Conservation (phyloP, 2,329 filamentous ascomycete species). For the Pseudogymnoascus sp. region DNA sequence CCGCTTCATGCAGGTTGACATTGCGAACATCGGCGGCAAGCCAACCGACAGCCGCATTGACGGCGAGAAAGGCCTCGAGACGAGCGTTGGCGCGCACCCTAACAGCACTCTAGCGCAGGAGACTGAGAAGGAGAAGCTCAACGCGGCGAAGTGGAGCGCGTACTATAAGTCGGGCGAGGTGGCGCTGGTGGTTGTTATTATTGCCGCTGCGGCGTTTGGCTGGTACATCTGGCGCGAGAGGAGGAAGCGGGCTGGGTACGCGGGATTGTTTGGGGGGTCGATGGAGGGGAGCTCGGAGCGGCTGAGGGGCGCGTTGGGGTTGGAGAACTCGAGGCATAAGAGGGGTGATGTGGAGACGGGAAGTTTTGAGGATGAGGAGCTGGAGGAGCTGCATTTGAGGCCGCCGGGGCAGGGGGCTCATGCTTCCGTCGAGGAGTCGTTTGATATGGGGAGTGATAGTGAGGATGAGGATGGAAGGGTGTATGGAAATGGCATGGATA, state of each 20-base stretch:
- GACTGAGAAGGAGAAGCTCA: conserved; percentile 53
- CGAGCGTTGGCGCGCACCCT: conserved; percentile 58
- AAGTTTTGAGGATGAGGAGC: conserved; percentile 58
- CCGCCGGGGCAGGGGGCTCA: conserved; percentile 29
- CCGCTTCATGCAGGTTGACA: conserved; percentile 89
- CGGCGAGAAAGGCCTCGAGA: conserved; percentile 59
- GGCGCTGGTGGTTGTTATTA: conserved; percentile 58
- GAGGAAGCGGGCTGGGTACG: conserved; percentile 48
- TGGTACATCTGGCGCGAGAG: conserved; percentile 58
- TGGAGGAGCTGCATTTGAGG: conserved; percentile 49
- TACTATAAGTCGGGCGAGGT: conserved; percentile 67
- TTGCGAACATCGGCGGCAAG: conserved; percentile 72
- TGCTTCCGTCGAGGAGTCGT: conserved; percentile 35
- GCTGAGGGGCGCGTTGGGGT: conserved; percentile 28
- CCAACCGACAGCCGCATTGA: conserved; percentile 62
- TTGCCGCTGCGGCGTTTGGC: conserved; percentile 55
- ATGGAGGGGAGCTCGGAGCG: conserved; percentile 23
- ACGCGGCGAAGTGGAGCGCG: conserved; percentile 61
- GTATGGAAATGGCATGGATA: conserved; percentile 19
- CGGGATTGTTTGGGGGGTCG: conserved; percentile 31
- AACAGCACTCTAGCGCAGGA: conserved; percentile 60
- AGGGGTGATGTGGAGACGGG: conserved; percentile 51
- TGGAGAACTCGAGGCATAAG: conserved; percentile 43
- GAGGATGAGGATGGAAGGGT: conserved; percentile 39
- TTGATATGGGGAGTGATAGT: conserved; percentile 50